Percentiles rank a stretch among this genome's conserved stretches.
Evolutionary conservation across 176 grass and related monocot genomes (phyloP).

Genomic region (Paspalum vaginatum): DNA sequence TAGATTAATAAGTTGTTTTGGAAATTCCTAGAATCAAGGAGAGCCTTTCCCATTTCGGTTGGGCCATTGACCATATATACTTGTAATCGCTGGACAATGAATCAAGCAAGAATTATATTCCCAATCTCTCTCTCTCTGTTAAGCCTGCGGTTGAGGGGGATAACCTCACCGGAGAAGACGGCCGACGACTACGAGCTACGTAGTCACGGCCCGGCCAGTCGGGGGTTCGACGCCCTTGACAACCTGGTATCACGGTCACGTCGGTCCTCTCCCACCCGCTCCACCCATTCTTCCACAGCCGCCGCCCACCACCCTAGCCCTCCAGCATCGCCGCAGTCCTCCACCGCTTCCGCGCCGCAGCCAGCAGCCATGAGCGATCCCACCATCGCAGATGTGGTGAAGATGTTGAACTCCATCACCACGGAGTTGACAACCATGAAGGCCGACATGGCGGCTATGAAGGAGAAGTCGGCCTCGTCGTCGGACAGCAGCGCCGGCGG

Average conservation of each 20-base stretch:
- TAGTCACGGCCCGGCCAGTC: too few species aligned
- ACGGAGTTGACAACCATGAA: constrained; percentile 5
- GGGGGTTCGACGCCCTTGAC: not conserved
- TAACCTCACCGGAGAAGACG: too few species aligned
- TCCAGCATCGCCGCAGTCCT: not conserved
- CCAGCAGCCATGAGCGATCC: not conserved
- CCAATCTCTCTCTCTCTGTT: too few species aligned
- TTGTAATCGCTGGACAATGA: too few species aligned
- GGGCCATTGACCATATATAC: too few species aligned
- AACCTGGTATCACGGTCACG: constrained; percentile 12
- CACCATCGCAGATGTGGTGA: constrained; percentile 1
- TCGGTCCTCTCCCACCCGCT: not conserved
- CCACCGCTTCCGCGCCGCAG: not conserved
- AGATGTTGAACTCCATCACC: not conserved
- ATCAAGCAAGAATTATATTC: too few species aligned
- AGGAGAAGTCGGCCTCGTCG: not conserved
- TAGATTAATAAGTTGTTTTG: too few species aligned
- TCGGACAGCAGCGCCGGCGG: not conserved
- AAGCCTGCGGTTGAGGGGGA: too few species aligned
- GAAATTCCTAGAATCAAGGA: too few species aligned
- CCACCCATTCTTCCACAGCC: not conserved
- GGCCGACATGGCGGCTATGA: constrained; percentile 19
- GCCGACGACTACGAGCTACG: too few species aligned
- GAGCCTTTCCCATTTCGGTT: too few species aligned
- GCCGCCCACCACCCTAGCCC: not conserved